Base-by-base conservation (phyloP, 2,329 filamentous ascomycete species). In the Phoma sp. region DNA sequence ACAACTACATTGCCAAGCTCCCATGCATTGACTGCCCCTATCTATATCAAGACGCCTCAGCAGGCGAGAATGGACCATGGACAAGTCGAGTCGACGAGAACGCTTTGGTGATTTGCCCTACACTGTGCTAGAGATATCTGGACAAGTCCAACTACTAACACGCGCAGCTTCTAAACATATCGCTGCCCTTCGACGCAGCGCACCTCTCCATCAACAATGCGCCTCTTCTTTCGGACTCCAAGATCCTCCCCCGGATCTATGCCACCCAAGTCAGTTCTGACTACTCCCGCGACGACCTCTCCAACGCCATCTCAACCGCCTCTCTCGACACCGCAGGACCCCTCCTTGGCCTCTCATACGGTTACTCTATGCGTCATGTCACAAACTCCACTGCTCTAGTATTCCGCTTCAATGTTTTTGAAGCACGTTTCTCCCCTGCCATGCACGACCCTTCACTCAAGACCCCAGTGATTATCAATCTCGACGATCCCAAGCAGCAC, bases 1-100 rank as follows among this genome's bases (percentile, higher is more conserved):
- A 69, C 58, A 68, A 66, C 51, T 44, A 71, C 49, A 64, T 74
- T 38, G 70, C 67, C 46, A 74, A 73, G 50, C 50, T 74, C 6
- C 70, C 70, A 9, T 74, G 71, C 40, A 27, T 61, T n/a, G 69
- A 60, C 24, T 74, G 72, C 54, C 71, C 72, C 4, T 73, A 69
- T 36, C 43, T 74, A 22, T 68, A 65, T 37, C 69, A 73, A 38
- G 70, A 72, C 51, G 67, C 65, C 1, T 69, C 67, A 0, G 47
- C 60, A 24, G 69, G 67, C 19, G 55, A 40, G 9, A 47, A 70
- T 43, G 63, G 57, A 35, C 58, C 60, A 4, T 74, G 72, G 72
- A 50, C 48, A 22, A 46, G 63, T 38, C 62, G 63, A 27, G 53
- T 62, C 17, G 68, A 73, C 40, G 50, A 64, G 5, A 74, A 70